Percentiles rank a stretch among this genome's conserved stretches.
These are phyloP conservation scores for Vararia minispora DNA, from an alignment of 768 basidiomycete species.

Conservation along the genomic window DNA sequence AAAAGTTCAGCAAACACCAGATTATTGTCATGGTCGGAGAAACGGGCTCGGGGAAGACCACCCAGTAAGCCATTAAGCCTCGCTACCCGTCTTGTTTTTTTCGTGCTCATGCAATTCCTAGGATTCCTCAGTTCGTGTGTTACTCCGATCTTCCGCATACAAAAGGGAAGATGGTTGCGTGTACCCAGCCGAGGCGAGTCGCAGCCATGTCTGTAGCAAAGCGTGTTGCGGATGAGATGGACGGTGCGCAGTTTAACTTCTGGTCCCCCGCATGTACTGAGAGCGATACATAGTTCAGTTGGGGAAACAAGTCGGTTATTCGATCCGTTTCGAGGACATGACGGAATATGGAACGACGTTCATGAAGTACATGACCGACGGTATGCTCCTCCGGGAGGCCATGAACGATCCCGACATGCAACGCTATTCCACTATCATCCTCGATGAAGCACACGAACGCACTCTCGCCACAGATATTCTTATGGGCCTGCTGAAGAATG, in stretches of 20 bases:
- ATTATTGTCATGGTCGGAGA: slow-evolving; percentile 89
- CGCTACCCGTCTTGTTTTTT: background rate
- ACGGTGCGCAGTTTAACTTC: slow-evolving; percentile 45
- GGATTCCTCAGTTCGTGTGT: slow-evolving; percentile 94
- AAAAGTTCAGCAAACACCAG: slow-evolving; percentile 66
- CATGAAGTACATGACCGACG: slow-evolving; percentile 99
- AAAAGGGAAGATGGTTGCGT: slow-evolving; percentile 85
- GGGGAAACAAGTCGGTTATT: slow-evolving; percentile 93
- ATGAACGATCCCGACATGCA: slow-evolving; percentile 90
- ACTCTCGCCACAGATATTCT: slow-evolving; percentile 97
- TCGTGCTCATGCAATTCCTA: slow-evolving; percentile 24
- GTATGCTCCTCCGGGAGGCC: slow-evolving; percentile 96
- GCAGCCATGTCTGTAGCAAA: slow-evolving; percentile 98
- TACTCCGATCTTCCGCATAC: slow-evolving; percentile 89
- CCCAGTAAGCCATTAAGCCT: slow-evolving; percentile 49
- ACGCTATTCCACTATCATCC: slow-evolving; percentile 94
- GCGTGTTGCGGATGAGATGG: slow-evolving; percentile 98
- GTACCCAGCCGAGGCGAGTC: slow-evolving; percentile 93
- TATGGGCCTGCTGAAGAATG: slow-evolving; percentile 87
- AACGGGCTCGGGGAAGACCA: slow-evolving; percentile 93
- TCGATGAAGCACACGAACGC: slow-evolving; percentile 98
- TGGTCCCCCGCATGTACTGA: slow-evolving; percentile 7
- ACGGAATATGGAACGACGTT: slow-evolving; percentile 84
- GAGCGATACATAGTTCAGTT: slow-evolving; percentile 57
- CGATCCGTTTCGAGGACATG: slow-evolving; percentile 98